Evolutionary conservation across 805 yeast genomes (phyloP).

Genomic region (Cyberlindnera maritima): DNA sequence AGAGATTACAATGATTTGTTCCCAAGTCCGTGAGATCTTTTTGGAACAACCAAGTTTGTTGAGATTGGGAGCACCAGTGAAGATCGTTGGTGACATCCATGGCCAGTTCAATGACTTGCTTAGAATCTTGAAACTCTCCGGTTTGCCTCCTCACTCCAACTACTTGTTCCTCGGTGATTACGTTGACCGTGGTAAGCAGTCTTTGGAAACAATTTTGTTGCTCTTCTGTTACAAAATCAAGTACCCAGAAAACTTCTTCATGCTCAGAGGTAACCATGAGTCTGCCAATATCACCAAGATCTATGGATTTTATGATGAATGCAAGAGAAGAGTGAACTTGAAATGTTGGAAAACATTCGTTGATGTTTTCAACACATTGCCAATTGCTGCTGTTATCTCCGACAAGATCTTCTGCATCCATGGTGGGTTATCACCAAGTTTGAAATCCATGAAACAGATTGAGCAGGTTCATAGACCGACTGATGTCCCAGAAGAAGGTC

Average conservation of each 20-base stretch:
- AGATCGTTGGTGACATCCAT: conserved; percentile 90
- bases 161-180: conserved; percentile 93
- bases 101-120: conserved; percentile 94
- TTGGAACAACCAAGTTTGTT: conserved; percentile 85
- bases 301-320: conserved; percentile 97
- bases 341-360: conserved; percentile 93
- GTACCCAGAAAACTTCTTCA: conserved; percentile 93
- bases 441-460: conserved; percentile 63
- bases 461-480: conserved; percentile 75
- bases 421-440: conserved; percentile 78
- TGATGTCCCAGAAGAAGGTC: conserved; percentile 78
- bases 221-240: conserved; percentile 91
- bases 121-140: conserved; percentile 91
- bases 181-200: conserved; percentile 97
- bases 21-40: conserved; percentile 83
- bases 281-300: conserved; percentile 96
- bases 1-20: conserved; percentile 83
- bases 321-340: conserved; percentile 88
- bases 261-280: conserved; percentile 94
- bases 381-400: conserved; percentile 93
- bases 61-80: conserved; percentile 77
- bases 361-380: conserved; percentile 93
- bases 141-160: conserved; percentile 93
- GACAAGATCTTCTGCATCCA: conserved; percentile 91
- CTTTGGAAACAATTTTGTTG: conserved; percentile 85